phyloP scores from a whole-genome alignment of 78 protist species.

The Goniomonas avonlea region DNA sequence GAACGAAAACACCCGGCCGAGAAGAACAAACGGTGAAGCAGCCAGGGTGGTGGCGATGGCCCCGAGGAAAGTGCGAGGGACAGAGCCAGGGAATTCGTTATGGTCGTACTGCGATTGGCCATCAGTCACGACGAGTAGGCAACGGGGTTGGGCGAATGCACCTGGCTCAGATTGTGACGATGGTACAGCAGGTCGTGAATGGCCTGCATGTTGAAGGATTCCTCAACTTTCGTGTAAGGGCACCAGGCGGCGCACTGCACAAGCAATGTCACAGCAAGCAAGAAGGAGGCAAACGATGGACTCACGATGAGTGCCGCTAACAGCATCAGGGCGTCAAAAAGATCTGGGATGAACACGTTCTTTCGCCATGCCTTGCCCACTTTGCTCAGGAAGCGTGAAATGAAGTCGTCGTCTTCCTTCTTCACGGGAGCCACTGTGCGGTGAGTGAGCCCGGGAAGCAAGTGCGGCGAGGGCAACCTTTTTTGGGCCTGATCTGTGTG shows the following conservation, averaged over 20 bases:
- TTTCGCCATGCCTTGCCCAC: neutral
- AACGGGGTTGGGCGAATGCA: no score
- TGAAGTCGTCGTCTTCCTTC: no score
- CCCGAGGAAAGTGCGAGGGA: constrained; percentile 85
- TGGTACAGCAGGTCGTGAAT: constrained; percentile 72
- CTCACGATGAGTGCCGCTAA: no score
- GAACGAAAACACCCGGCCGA: no score
- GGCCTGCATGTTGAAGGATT: constrained; percentile 84
- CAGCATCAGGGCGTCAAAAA: neutral
- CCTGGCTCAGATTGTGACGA: neutral
- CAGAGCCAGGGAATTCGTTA: constrained; percentile 77
- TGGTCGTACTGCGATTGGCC: constrained; percentile 75
- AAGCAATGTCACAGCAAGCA: neutral
- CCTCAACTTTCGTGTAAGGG: constrained; percentile 85
- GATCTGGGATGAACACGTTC: neutral
- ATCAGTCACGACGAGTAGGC: no score
- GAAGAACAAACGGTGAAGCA: no score
- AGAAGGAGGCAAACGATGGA: no score
- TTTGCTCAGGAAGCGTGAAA: neutral
- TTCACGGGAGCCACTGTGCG: no score
- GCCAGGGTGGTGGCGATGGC: constrained; percentile 36
- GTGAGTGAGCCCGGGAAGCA: no score
- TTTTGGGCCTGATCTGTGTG: neutral
- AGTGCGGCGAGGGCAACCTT: no score
- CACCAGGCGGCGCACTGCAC: no score